Evolutionary conservation across 192 early-diverging fungal genomes (phyloP).

Genomic region (Coemansia sp.): DNA sequence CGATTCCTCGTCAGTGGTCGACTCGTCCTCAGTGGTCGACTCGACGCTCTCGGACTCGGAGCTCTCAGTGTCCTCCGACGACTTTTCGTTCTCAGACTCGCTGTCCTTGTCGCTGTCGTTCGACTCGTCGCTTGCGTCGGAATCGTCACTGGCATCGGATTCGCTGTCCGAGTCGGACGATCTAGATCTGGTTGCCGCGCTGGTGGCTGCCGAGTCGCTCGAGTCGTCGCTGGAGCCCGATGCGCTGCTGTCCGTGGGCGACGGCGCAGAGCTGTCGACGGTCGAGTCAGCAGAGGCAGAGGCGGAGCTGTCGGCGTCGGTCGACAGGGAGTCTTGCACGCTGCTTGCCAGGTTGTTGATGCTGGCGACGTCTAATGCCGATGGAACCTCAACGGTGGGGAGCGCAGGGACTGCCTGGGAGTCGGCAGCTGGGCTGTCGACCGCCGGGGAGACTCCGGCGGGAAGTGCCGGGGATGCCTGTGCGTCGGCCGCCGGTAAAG

Average conservation of each 20-base stretch:
- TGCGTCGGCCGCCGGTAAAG: constrained; percentile 7
- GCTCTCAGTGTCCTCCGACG: not conserved
- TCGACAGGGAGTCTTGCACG: constrained; percentile 7
- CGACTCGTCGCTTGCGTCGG: constrained; percentile 12
- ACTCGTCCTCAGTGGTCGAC: not conserved
- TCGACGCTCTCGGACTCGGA: not conserved
- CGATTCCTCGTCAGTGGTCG: not conserved
- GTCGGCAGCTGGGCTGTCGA: not conserved
- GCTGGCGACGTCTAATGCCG: not conserved
- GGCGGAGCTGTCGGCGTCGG: constrained; percentile 4
- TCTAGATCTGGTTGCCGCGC: not conserved
- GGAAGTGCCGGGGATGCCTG: not conserved
- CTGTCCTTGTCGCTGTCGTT: constrained; percentile 7
- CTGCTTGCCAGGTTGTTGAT: constrained; percentile 9
- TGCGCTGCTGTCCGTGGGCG: not conserved
- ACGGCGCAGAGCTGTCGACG: not conserved
- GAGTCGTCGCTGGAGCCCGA: not conserved
- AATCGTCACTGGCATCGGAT: constrained; percentile 4
- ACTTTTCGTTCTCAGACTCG: constrained; percentile 8
- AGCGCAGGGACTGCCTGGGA: not conserved
- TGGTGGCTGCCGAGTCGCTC: not conserved
- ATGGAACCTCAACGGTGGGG: not conserved
- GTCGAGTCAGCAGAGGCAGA: not conserved
- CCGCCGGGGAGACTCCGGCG: not conserved
- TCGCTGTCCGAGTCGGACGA: constrained; percentile 10